Evolutionary conservation across 192 early-diverging fungal species (phyloP).

Genomic region (Coemansia sp.): DNA sequence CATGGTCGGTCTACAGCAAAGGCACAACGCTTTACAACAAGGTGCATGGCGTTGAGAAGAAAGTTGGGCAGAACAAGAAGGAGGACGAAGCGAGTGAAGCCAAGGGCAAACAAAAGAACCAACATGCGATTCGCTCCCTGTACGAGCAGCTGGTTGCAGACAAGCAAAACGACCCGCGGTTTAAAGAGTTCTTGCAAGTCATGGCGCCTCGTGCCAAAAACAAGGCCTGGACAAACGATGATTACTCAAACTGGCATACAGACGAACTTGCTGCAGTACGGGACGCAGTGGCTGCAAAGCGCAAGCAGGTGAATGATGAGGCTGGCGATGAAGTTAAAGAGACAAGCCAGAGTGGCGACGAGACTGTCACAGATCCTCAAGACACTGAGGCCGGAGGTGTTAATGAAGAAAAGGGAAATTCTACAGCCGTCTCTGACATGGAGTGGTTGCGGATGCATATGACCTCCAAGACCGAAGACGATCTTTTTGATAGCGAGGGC

Average conservation of each 20-base stretch:
- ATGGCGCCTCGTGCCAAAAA: constrained; percentile 79
- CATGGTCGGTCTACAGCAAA: constrained; percentile 88
- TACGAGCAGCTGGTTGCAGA: constrained; percentile 49
- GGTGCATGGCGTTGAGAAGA: constrained; percentile 20
- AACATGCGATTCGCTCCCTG: constrained; percentile 36
- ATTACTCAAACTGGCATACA: constrained; percentile 54
- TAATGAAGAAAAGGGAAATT: constrained; percentile 31
- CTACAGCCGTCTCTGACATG: constrained; percentile 58
- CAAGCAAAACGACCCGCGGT: constrained; percentile 75
- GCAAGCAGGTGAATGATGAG: constrained; percentile 41
- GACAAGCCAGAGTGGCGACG: constrained; percentile 30
- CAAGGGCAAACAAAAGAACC: constrained; percentile 46
- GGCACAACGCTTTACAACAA: constrained; percentile 78
- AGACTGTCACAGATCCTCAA: constrained; percentile 7
- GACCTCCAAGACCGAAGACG: constrained; percentile 49
- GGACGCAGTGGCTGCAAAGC: constrained; percentile 39
- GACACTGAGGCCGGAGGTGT: constrained; percentile 21
- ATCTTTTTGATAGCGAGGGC: constrained; percentile 16
- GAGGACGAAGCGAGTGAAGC: constrained; percentile 12
- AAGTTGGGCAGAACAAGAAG: constrained; percentile 20
- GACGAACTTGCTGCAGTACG: constrained; percentile 41
- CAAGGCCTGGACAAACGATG: constrained; percentile 86
- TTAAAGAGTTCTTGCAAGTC: constrained; percentile 88
- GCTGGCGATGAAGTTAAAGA: constrained; percentile 48
- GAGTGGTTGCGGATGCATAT: constrained; percentile 71